These are phyloP conservation scores for Apiotrichum akiyoshidainum DNA, from an alignment of 1,284 basidiomycete species.

Conservation along the genomic window DNA sequence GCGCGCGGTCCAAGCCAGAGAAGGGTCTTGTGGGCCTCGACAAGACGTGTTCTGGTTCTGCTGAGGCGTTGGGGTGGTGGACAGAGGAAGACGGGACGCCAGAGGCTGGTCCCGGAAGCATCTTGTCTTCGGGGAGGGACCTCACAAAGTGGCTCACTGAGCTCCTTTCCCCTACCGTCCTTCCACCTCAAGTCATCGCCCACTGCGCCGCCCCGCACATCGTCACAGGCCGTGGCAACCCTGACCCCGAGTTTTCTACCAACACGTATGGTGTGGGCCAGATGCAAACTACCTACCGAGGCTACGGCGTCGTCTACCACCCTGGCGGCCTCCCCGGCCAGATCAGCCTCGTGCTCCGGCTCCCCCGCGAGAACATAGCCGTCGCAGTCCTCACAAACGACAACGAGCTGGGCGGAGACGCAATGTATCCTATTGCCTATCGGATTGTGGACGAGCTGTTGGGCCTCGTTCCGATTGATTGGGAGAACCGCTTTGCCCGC, in stretches of 20 bases:
- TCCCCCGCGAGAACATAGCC: conserved; percentile 16
- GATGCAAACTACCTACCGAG: conserved; percentile 12
- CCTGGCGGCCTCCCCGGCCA: conserved; percentile 21
- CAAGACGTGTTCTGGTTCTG: no score
- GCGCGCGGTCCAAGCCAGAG: neutral
- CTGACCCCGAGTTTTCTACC: neutral
- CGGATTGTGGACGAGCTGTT: conserved; percentile 25
- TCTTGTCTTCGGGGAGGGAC: conserved; percentile 14
- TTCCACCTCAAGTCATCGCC: conserved; percentile 24
- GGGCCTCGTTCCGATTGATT: conserved; percentile 14
- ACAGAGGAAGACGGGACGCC: conserved; percentile 15
- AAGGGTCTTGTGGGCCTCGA: neutral
- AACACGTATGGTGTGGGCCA: conserved; percentile 22
- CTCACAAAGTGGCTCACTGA: conserved; percentile 30
- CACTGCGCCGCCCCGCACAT: neutral
- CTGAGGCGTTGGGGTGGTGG: conserved; percentile 6
- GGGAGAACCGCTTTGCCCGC: conserved; percentile 5
- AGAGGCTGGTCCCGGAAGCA: conserved; percentile 25
- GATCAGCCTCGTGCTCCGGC: conserved; percentile 10
- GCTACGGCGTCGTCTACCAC: conserved; percentile 18
- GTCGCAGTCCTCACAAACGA: conserved; percentile 26
- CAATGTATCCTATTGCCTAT: conserved; percentile 5
- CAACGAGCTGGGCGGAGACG: neutral
- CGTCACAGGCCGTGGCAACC: neutral
- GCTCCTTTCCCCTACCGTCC: conserved; percentile 26